These are phyloP conservation scores for Zizania latifolia DNA, from an alignment of 176 grass and related monocot genomes.

Conservation along the genomic window DNA sequence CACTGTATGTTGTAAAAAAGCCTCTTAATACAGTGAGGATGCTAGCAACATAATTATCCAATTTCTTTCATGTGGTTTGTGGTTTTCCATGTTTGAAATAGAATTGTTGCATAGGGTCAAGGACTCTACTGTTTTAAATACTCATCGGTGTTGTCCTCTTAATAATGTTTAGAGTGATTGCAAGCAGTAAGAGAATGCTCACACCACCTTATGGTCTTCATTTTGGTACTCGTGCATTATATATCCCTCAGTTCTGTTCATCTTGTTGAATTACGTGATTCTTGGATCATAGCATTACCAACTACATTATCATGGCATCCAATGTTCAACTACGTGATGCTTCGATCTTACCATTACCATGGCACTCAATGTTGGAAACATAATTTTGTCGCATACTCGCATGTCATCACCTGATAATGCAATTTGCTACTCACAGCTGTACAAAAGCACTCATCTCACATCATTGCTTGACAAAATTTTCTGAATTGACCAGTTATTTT, in stretches of 20 bases:
- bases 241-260: not conserved
- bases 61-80: not conserved
- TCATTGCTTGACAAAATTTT: not conserved
- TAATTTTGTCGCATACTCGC: not conserved
- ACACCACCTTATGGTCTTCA: not conserved
- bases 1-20: not conserved
- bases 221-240: conserved; percentile 1
- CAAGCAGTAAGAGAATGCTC: not conserved
- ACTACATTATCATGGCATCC: not conserved
- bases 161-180: not conserved
- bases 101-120: not conserved
- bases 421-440: not conserved
- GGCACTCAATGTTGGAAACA: not conserved
- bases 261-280: not conserved
- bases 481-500: not conserved
- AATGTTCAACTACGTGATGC: not conserved
- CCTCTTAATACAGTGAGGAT: not conserved
- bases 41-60: not conserved
- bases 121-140: not conserved
- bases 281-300: not conserved
- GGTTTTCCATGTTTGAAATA: not conserved
- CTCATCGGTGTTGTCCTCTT: not conserved
- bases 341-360: not conserved
- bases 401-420: not conserved
- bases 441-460: not conserved